These are phyloP conservation scores for Plantago ovata DNA, from an alignment of 257 asterid genomes.

Conservation along the genomic window DNA sequence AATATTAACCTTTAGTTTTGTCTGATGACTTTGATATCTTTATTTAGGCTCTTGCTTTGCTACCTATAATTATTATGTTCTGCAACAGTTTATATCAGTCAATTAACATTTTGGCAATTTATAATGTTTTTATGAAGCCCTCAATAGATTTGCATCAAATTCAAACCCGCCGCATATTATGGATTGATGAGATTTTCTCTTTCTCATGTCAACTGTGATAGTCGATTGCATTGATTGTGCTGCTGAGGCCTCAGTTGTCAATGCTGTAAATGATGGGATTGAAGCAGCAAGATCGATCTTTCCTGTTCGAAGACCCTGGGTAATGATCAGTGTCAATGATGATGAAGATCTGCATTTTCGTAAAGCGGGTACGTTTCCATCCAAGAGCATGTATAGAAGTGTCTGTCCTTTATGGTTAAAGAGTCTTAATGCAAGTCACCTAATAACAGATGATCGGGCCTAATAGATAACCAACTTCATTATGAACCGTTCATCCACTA, in stretches of 20 bases:
- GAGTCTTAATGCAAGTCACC: not conserved
- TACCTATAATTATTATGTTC: too few species aligned
- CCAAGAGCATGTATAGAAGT: not conserved
- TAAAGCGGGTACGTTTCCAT: constrained; percentile 62
- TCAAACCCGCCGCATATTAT: not conserved
- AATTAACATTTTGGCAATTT: not conserved
- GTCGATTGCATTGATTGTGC: constrained; percentile 99
- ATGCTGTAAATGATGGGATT: constrained; percentile 82
- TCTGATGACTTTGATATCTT: too few species aligned
- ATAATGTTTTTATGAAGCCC: not conserved
- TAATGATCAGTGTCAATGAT: constrained; percentile 93
- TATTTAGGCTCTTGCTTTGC: too few species aligned
- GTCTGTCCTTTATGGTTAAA: not conserved
- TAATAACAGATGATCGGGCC: too few species aligned
- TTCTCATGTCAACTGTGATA: constrained; percentile 18
- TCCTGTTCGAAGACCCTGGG: constrained; percentile 90
- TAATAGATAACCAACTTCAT: not conserved
- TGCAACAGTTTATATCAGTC: too few species aligned
- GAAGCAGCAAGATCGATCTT: constrained; percentile 66
- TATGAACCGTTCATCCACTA: too few species aligned
- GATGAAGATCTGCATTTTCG: constrained; percentile 86
- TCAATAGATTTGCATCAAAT: not conserved
- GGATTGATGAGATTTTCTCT: not conserved
- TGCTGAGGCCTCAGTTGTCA: constrained; percentile 81
- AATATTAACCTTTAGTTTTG: too few species aligned